Conservation (phyloP, 257 asterid genomes). For the Datura wrightii region DNA sequence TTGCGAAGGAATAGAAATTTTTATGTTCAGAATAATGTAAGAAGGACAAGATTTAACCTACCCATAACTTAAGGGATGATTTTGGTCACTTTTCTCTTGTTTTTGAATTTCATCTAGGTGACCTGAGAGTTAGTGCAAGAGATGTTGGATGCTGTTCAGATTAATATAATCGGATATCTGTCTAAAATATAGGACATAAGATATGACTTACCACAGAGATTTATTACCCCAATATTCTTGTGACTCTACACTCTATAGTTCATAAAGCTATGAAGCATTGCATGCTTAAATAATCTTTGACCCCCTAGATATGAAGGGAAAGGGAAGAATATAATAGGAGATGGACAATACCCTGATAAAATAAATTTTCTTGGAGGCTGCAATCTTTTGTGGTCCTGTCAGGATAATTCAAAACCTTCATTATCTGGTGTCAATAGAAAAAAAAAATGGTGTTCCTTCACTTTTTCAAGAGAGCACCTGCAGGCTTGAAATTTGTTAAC, state of each 20-base stretch:
- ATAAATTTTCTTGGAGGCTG: neutral
- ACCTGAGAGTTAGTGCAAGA: neutral
- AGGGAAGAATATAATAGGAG: slow-evolving; percentile 21
- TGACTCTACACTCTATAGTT: neutral
- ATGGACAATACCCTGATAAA: neutral
- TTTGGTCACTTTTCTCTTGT: neutral
- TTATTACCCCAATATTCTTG: slow-evolving; percentile 7
- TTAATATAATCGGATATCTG: neutral
- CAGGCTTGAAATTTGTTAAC: neutral
- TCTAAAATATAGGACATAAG: slow-evolving; percentile 7
- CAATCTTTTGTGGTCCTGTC: neutral
- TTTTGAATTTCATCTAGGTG: slow-evolving; percentile 13
- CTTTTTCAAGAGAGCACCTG: slow-evolving; percentile 25
- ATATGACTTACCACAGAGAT: neutral
- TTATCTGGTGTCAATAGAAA: neutral
- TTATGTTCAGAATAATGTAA: slow-evolving; percentile 10
- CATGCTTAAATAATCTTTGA: neutral
- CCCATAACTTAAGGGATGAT: slow-evolving; percentile 4
- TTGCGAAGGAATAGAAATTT: neutral
- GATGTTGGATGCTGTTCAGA: neutral
- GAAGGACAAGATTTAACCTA: neutral
- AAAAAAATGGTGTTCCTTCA: neutral
- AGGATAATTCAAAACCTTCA: neutral
- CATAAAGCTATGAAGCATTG: slow-evolving; percentile 15
- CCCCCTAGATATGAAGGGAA: neutral